Evolutionary conservation across 768 basidiomycete species (phyloP).

Genomic region (Wakefieldia striispora): DNA sequence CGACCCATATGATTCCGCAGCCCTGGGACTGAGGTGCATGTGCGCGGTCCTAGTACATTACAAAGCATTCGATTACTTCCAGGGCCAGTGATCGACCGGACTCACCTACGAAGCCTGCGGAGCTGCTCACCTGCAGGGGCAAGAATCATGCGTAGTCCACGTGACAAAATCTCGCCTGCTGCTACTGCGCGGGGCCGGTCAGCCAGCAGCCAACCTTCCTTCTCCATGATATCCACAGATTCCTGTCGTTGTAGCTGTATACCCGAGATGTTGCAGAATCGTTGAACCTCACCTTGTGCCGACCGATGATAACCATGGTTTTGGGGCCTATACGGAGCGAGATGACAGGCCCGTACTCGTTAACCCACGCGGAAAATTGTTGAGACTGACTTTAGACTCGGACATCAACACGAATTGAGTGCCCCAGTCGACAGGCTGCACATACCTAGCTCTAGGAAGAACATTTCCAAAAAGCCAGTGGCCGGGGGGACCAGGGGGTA

Average conservation of each 20-base stretch:
- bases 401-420: too few species aligned
- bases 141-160: constrained; percentile 56
- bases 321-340: constrained; percentile 49
- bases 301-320: constrained; percentile 32
- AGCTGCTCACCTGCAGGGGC: constrained; percentile 57
- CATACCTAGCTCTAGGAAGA: constrained; percentile 28
- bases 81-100: not conserved
- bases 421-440: not conserved
- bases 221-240: constrained; percentile 66
- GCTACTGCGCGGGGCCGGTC: constrained; percentile 57
- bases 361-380: constrained; percentile 57
- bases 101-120: constrained; percentile 58
- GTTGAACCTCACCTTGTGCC: constrained; percentile 33
- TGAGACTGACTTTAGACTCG: constrained; percentile 29
- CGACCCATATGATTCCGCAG: constrained; percentile 46
- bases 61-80: not conserved
- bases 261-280: not conserved
- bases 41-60: constrained; percentile 50
- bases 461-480: constrained; percentile 34
- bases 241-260: constrained; percentile 34
- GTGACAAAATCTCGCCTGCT: constrained; percentile 57
- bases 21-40: constrained; percentile 55
- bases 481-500: constrained; percentile 33
- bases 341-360: constrained; percentile 61
- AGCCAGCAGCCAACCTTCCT: constrained; percentile 54